Evolutionary conservation across 1,139 yeast genomes (phyloP).

Genomic region (Meyerozyma elateridarum): DNA sequence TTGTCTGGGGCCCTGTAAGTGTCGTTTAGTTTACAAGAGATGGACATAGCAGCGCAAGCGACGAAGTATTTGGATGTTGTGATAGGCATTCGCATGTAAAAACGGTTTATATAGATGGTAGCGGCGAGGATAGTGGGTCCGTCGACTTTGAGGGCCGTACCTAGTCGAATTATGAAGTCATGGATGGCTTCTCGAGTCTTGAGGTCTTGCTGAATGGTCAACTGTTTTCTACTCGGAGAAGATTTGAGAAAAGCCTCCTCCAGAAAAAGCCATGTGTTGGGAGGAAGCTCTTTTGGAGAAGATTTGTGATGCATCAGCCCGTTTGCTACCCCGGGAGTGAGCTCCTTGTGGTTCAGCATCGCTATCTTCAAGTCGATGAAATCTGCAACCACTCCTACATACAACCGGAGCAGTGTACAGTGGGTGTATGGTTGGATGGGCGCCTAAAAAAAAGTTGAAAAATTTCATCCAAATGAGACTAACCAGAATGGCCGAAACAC

Average conservation of each 20-base stretch:
- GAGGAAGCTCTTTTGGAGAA: slow-evolving; percentile 1
- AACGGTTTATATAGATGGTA: slow-evolving; percentile 37
- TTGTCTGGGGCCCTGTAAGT: slow-evolving; percentile 42
- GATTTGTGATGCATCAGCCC: slow-evolving; percentile 1
- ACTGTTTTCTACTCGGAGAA: slow-evolving; percentile 28
- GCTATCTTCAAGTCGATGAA: neutral
- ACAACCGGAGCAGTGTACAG: neutral
- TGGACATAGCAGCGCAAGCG: slow-evolving; percentile 43
- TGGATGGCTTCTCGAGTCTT: slow-evolving; percentile 35
- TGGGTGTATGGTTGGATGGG: neutral
- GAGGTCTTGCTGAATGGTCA: slow-evolving; percentile 27
- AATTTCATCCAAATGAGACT: slow-evolving; percentile 10
- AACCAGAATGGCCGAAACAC: slow-evolving; percentile 14
- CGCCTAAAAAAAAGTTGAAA: slow-evolving; percentile 7
- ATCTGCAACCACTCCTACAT: neutral
- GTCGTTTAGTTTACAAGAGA: slow-evolving; percentile 41
- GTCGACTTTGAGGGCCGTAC: slow-evolving; percentile 36
- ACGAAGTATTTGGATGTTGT: slow-evolving; percentile 44
- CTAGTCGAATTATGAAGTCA: slow-evolving; percentile 37
- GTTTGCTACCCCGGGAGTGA: too few relatives aligned
- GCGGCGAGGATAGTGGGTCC: slow-evolving; percentile 43
- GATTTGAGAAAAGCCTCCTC: slow-evolving; percentile 27
- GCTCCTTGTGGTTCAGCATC: too few relatives aligned
- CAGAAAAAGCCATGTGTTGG: slow-evolving; percentile 31
- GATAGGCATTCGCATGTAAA: slow-evolving; percentile 40